Percentiles rank a stretch among this genome's conserved stretches.
Evolutionary conservation across 148 eudicot species (phyloP).

Genomic region (Nyssa sinensis): DNA sequence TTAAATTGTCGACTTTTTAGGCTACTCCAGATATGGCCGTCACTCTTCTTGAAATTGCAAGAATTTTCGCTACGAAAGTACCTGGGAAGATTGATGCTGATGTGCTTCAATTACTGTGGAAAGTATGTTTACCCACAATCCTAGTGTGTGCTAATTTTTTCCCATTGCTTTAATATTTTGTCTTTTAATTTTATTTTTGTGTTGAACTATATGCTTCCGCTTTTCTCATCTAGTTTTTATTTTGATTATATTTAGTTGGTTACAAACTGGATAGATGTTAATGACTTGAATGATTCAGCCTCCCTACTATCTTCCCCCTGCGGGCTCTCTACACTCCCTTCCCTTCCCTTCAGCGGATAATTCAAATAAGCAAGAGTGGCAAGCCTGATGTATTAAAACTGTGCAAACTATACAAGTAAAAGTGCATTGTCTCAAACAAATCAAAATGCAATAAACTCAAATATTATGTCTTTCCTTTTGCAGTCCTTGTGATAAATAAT

Average conservation of each 20-base stretch:
- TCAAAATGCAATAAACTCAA: no score
- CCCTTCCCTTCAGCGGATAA: no score
- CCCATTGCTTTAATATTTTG: background rate
- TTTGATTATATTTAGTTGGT: no score
- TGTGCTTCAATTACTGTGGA: conserved; percentile 95
- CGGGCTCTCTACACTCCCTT: no score
- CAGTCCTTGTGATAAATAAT: no score
- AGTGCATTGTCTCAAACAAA: no score
- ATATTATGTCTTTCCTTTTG: no score
- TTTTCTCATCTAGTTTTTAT: background rate
- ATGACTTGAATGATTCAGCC: background rate
- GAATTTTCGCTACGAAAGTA: conserved; percentile 96
- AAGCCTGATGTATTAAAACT: background rate
- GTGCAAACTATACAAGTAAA: background rate
- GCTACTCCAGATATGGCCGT: conserved; percentile 99
- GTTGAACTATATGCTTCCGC: background rate
- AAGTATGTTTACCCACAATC: conserved; percentile 49
- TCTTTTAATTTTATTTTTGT: background rate
- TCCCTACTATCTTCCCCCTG: no score
- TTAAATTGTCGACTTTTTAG: conserved; percentile 40
- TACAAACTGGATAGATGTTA: background rate
- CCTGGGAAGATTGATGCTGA: conserved; percentile 99
- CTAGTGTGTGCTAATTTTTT: background rate
- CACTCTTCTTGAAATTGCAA: conserved; percentile 92
- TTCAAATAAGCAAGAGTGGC: background rate